A percentile compares a stretch with the other conserved stretches of the same genome.
These are phyloP conservation scores for Fusarium tricinctum DNA, from an alignment of 2,329 filamentous ascomycete genomes.

Conservation along the genomic window DNA sequence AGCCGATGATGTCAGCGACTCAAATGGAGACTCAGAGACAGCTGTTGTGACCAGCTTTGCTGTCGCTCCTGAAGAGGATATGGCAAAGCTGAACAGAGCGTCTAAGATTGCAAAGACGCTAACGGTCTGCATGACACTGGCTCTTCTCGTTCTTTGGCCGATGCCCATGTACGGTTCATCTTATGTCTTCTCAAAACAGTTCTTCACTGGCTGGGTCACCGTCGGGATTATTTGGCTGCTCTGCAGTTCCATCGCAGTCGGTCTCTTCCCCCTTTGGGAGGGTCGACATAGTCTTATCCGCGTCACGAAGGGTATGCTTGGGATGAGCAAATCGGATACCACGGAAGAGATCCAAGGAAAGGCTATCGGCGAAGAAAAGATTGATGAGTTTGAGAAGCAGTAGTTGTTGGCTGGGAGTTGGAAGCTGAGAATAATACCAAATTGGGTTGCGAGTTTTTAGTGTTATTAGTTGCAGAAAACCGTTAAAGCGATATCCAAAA, in stretches of 20 bases:
- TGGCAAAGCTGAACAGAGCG: constrained; percentile 66
- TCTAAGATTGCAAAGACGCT: constrained; percentile 61
- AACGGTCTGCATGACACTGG: constrained; percentile 67
- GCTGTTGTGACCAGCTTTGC: constrained; percentile 23
- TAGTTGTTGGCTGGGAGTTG: background rate
- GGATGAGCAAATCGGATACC: constrained; percentile 15
- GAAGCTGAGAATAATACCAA: too few species aligned
- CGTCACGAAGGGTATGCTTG: constrained; percentile 39
- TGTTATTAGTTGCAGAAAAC: background rate
- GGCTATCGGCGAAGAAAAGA: constrained; percentile 20
- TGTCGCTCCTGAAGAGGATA: constrained; percentile 56
- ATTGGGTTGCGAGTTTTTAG: background rate
- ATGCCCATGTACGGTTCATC: constrained; percentile 89
- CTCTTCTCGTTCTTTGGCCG: constrained; percentile 86
- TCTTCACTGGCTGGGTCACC: constrained; percentile 81
- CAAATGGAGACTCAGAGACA: constrained; percentile 56
- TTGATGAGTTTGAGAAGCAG: constrained; percentile 31
- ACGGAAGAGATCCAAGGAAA: constrained; percentile 26
- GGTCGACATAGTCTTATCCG: constrained; percentile 63
- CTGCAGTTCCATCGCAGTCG: constrained; percentile 78
- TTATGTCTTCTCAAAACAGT: constrained; percentile 73
- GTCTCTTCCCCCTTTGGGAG: constrained; percentile 85
- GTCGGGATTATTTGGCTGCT: constrained; percentile 82
- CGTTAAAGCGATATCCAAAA: background rate
- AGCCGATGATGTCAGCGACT: constrained; percentile 82